Conservation (phyloP, 208 protist genomes). For the Leishmania braziliensis region DNA sequence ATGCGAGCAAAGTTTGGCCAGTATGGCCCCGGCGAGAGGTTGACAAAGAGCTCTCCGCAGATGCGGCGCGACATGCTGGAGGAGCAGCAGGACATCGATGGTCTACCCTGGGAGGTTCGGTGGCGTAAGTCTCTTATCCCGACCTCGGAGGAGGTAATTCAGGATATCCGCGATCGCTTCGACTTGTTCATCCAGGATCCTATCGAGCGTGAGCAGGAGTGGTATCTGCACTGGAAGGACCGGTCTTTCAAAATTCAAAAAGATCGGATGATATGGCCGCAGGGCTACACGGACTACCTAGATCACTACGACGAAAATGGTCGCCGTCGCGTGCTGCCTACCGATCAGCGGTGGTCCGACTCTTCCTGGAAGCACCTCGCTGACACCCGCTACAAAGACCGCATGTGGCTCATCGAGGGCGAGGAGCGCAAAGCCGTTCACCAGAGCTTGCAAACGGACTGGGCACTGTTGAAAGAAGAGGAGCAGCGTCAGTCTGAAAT, state of each 20-base stretch:
- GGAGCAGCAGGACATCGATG: constrained; percentile 89
- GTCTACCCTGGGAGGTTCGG: constrained; percentile 89
- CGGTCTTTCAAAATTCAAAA: constrained; percentile 86
- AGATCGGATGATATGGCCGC: constrained; percentile 92
- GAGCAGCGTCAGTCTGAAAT: constrained; percentile 83
- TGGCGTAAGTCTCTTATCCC: constrained; percentile 86
- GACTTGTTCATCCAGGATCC: constrained; percentile 89
- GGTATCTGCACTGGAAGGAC: constrained; percentile 92
- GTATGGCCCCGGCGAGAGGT: constrained; percentile 79
- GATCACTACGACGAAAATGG: constrained; percentile 91
- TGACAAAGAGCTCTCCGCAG: constrained; percentile 75
- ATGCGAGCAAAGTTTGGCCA: constrained; percentile 79
- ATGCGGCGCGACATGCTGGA: constrained; percentile 81
- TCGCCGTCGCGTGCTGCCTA: constrained; percentile 79
- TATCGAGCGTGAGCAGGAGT: constrained; percentile 90
- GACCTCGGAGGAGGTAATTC: constrained; percentile 87
- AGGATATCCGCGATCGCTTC: constrained; percentile 90
- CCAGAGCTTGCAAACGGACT: constrained; percentile 68
- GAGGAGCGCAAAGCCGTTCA: constrained; percentile 88
- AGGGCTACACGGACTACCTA: constrained; percentile 92
- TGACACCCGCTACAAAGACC: constrained; percentile 85
- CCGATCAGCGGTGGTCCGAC: constrained; percentile 88
- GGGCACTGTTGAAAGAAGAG: constrained; percentile 69
- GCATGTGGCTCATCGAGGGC: constrained; percentile 91
- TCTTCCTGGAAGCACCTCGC: constrained; percentile 90